These are phyloP conservation scores for Eragrostis tef DNA, from an alignment of 202 grass and related monocot genomes.

Conservation along the genomic window DNA sequence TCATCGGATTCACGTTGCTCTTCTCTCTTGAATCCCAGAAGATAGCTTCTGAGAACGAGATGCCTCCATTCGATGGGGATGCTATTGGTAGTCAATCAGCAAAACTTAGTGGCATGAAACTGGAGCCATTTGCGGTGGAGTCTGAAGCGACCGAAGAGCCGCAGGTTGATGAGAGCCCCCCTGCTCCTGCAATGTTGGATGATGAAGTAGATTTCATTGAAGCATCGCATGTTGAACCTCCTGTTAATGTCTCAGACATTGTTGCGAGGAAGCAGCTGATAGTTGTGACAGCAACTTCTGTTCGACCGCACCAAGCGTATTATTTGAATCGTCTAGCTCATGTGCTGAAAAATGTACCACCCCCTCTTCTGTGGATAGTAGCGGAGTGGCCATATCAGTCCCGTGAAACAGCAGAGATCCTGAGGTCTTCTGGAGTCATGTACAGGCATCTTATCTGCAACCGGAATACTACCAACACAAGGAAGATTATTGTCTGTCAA, in stretches of 20 bases:
- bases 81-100: conserved; percentile 43
- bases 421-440: conserved; percentile 91
- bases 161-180: conserved; percentile 50
- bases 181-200: conserved; percentile 60
- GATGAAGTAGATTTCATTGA: conserved; percentile 55
- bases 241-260: conserved; percentile 53
- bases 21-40: conserved; percentile 65
- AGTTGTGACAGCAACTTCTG: conserved; percentile 80
- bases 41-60: conserved; percentile 48
- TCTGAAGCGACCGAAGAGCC: conserved; percentile 40
- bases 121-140: conserved; percentile 45
- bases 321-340: conserved; percentile 81
- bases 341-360: conserved; percentile 62
- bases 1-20: conserved; percentile 79
- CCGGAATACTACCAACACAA: conserved; percentile 68
- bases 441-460: conserved; percentile 93
- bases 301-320: conserved; percentile 86
- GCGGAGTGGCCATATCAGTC: conserved; percentile 78
- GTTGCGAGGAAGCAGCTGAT: conserved; percentile 78
- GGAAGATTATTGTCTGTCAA: conserved; percentile 78
- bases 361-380: conserved; percentile 93
- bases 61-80: conserved; percentile 48
- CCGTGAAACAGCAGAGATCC: conserved; percentile 77
- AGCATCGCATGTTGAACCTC: conserved; percentile 39
- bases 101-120: conserved; percentile 40